Evolutionary conservation across 345 rosid species (phyloP).

Genomic region (Gossypium mustelinum): DNA sequence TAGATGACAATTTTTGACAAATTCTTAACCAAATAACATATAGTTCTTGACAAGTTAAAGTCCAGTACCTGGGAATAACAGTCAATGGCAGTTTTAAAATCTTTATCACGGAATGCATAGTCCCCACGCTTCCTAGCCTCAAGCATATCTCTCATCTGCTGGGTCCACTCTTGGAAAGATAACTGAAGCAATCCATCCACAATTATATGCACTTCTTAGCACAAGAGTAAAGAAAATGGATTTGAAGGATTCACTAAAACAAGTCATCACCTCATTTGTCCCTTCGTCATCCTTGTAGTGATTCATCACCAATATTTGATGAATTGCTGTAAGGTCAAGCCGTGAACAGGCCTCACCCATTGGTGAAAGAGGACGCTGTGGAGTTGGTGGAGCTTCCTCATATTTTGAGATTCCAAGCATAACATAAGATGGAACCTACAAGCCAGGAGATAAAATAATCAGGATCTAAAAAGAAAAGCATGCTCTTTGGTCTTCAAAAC

Average conservation of each 20-base stretch:
- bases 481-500: slow-evolving; percentile 5
- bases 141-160: slow-evolving; percentile 92
- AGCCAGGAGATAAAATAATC: slow-evolving; percentile 17
- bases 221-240: not conserved
- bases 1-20: not conserved
- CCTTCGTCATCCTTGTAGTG: slow-evolving; percentile 98
- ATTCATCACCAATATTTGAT: slow-evolving; percentile 74
- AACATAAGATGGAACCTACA: slow-evolving; percentile 80
- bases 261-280: slow-evolving; percentile 64
- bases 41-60: not conserved
- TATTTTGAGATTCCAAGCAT: slow-evolving; percentile 80
- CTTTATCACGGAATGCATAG: slow-evolving; percentile 88
- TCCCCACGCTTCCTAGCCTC: slow-evolving; percentile 95
- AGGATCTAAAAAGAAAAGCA: not conserved
- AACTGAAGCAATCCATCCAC: slow-evolving; percentile 43
- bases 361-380: slow-evolving; percentile 69
- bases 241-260: not conserved
- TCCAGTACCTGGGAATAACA: slow-evolving; percentile 83
- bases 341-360: slow-evolving; percentile 97
- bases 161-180: slow-evolving; percentile 98
- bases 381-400: slow-evolving; percentile 72
- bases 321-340: slow-evolving; percentile 94
- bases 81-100: slow-evolving; percentile 84
- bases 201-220: slow-evolving; percentile 20
- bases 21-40: not conserved